Conservation (phyloP, 192 early-diverging fungal species). For the Dissophora ornata region DNA sequence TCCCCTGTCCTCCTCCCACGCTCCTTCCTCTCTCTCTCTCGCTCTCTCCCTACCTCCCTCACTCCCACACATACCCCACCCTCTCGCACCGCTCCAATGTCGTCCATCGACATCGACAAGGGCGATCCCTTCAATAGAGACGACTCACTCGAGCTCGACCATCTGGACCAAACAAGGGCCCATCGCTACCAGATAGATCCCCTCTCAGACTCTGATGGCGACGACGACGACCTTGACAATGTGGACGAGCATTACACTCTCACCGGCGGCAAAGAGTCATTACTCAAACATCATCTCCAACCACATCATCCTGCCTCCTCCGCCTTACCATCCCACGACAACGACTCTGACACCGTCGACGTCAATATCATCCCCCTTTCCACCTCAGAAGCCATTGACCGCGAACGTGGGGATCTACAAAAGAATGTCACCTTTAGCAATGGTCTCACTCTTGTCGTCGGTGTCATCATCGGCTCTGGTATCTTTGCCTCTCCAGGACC, state of each 20-base stretch:
- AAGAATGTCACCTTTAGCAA: conserved; percentile 71
- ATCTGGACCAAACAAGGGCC: conserved; percentile 22
- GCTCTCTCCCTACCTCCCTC: too few relatives aligned
- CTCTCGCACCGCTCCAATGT: too few relatives aligned
- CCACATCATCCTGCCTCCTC: conserved; percentile 8
- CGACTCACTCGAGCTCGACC: conserved; percentile 43
- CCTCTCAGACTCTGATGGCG: conserved; percentile 51
- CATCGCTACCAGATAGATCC: conserved; percentile 51
- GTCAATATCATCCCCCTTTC: conserved; percentile 51
- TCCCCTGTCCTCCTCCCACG: too few relatives aligned
- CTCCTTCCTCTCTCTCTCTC: too few relatives aligned
- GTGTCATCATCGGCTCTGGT: conserved; percentile 83
- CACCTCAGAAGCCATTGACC: conserved; percentile 50
- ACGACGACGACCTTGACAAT: conserved; percentile 36
- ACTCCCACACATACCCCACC: neutral
- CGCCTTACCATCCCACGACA: conserved; percentile 6
- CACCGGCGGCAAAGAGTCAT: conserved; percentile 37
- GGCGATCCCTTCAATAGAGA: conserved; percentile 38
- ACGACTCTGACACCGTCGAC: conserved; percentile 45
- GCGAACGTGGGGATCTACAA: conserved; percentile 55
- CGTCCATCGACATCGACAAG: conserved; percentile 27
- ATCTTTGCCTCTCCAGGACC: conserved; percentile 86
- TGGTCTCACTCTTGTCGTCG: conserved; percentile 76
- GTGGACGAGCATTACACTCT: conserved; percentile 35
- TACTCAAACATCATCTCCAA: conserved; percentile 33